A percentile compares a stretch with the other conserved stretches of the same genome.
Conservation (phyloP, 83 land plant genomes). For the Picea engelmannii region DNA sequence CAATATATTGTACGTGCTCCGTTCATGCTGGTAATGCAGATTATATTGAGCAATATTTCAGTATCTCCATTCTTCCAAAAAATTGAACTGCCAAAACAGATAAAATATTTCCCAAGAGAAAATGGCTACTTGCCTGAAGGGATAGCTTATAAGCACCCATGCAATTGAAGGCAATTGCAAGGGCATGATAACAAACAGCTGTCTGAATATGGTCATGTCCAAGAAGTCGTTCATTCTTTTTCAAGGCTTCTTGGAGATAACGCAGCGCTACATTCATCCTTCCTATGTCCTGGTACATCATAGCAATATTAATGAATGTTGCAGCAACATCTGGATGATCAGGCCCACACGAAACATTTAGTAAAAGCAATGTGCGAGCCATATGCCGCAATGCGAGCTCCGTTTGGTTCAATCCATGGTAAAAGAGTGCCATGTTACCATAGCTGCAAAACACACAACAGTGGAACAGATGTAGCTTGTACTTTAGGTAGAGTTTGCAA, state of each 20-base stretch:
- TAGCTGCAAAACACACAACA: constrained; percentile 56
- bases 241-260: constrained; percentile 96
- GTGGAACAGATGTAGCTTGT: neutral
- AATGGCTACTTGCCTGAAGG: constrained; percentile 57
- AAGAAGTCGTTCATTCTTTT: constrained; percentile 89
- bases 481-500: neutral
- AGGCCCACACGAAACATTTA: constrained; percentile 90
- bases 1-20: constrained; percentile 92
- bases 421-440: constrained; percentile 99
- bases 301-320: constrained; percentile 97
- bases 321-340: constrained; percentile 99
- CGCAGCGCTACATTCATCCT: constrained; percentile 95
- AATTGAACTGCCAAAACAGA: neutral
- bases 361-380: constrained; percentile 85
- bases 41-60: neutral
- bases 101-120: neutral
- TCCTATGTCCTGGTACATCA: constrained; percentile 99
- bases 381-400: constrained; percentile 94
- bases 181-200: constrained; percentile 99
- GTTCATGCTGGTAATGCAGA: constrained; percentile 79
- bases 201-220: constrained; percentile 98
- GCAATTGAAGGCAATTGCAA: constrained; percentile 98
- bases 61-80: neutral
- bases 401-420: constrained; percentile 97
- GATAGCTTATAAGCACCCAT: constrained; percentile 99